Evolutionary conservation across 768 basidiomycete species (phyloP).

Genomic region (Lanmaoa rubissima): DNA sequence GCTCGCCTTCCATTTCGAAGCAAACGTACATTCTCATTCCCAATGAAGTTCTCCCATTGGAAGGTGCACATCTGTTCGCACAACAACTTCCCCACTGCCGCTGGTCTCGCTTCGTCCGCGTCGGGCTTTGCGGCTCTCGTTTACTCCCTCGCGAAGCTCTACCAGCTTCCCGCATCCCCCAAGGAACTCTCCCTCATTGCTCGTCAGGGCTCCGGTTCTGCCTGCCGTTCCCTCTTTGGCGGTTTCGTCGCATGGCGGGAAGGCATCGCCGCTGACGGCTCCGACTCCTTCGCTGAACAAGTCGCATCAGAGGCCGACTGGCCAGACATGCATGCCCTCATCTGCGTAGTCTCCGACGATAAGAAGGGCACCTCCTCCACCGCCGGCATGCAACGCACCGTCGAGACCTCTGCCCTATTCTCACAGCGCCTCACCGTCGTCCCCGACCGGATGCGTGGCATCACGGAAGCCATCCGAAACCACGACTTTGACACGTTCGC

Average conservation of each 20-base stretch:
- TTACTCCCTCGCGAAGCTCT: constrained; percentile 83
- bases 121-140: constrained; percentile 96
- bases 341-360: constrained; percentile 93
- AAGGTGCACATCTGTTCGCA: constrained; percentile 87
- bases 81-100: constrained; percentile 99
- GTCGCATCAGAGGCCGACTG: constrained; percentile 85
- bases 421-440: constrained; percentile 92
- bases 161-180: constrained; percentile 71
- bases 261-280: constrained; percentile 55
- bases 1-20: neutral
- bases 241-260: constrained; percentile 94
- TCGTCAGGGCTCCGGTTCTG: constrained; percentile 96
- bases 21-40: neutral
- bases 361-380: constrained; percentile 97
- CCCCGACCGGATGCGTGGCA: constrained; percentile 79
- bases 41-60: constrained; percentile 34
- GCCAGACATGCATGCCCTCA: constrained; percentile 95
- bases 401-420: constrained; percentile 85
- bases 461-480: constrained; percentile 72
- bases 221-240: constrained; percentile 95
- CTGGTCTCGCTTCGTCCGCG: constrained; percentile 95
- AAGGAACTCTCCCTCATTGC: constrained; percentile 90
- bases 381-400: constrained; percentile 96
- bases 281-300: constrained; percentile 85
- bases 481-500: constrained; percentile 91